Conservation (phyloP, 306 rosid species). For the Inga laurina region DNA sequence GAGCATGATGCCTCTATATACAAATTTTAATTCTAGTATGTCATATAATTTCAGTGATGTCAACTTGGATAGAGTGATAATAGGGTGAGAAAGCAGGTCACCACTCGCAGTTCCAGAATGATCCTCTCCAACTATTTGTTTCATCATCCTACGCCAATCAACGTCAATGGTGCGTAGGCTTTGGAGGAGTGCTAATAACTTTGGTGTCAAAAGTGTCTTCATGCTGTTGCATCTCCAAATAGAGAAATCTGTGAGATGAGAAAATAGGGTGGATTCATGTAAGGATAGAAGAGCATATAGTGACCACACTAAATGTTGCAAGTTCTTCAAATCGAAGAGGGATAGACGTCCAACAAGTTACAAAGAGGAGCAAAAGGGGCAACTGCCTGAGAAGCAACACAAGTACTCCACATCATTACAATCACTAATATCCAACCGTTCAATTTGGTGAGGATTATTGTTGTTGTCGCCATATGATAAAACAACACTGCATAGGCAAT, state of each 20-base stretch:
- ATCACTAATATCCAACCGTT: fast-evolving
- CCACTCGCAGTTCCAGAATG: background rate
- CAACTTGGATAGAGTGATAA: background rate
- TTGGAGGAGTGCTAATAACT: background rate
- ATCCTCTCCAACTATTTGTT: background rate
- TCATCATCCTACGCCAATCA: fast-evolving
- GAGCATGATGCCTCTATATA: background rate
- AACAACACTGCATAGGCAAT: background rate
- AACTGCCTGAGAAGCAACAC: background rate
- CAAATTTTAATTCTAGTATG: background rate
- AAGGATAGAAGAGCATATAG: background rate
- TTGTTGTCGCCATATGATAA: background rate
- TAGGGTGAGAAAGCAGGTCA: too few relatives aligned
- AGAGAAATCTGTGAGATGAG: background rate
- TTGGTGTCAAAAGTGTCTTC: background rate
- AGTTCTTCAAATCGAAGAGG: fast-evolving
- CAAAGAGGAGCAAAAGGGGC: background rate
- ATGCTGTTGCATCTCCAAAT: background rate
- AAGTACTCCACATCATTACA: background rate
- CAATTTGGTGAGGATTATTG: background rate
- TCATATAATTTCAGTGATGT: fast-evolving
- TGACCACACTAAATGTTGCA: too few relatives aligned
- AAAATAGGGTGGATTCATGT: background rate
- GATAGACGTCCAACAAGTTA: background rate
- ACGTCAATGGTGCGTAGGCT: background rate